Evolutionary conservation across 352 stramenopile species (phyloP), one percentile per base, ranked within the genome.

Genomic region (Globisporangium radiosum): DNA sequence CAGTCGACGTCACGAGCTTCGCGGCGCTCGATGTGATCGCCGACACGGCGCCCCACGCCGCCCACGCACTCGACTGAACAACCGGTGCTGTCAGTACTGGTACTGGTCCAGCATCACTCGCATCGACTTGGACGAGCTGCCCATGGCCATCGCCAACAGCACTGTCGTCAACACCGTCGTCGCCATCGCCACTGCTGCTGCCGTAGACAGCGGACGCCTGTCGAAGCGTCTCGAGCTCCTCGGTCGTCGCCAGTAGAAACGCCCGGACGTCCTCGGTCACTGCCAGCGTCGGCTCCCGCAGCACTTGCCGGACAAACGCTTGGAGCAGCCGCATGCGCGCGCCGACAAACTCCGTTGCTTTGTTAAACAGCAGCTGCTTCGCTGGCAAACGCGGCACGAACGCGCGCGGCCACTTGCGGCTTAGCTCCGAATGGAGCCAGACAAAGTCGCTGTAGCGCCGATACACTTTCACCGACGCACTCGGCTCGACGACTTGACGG

Each of bases 371-470:
- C 14, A 92, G 51, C 44, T 91, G 81, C 52, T 94, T 94, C 6
- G 70, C 81, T 0, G 84, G 84, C 17, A 94, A 69, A 15, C 72
- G 85, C 19, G 84, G 84, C 11, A 94, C 80, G 39, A 94, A 65
- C 33, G 89, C 73, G 52, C 86, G 88, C 17, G 84, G 84, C 48
- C 87, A 92, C n/a, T 78, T 65, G 47, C 73, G 75, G 47, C 75
- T 68, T 10, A 94, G 59, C 54, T 88, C 76, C 14, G 72, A 67
- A 57, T 91, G 80, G 43, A 94, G 71, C 84, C 84, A 94, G 52
- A 92, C 69, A 76, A 94, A 94, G 66, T 94, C 84, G 57, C 81
- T 92, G 72, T 92, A 94, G 5, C 84, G 81, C 17, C 84, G 81
- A 56, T 94, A 94, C 5, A 94, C 84, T 45, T 89, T 89, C 44